A percentile compares a stretch with the other conserved stretches of the same genome.
These are phyloP conservation scores for Pseudonitzschia pungens DNA, from an alignment of 108 stramenopile genomes.

Conservation along the genomic window DNA sequence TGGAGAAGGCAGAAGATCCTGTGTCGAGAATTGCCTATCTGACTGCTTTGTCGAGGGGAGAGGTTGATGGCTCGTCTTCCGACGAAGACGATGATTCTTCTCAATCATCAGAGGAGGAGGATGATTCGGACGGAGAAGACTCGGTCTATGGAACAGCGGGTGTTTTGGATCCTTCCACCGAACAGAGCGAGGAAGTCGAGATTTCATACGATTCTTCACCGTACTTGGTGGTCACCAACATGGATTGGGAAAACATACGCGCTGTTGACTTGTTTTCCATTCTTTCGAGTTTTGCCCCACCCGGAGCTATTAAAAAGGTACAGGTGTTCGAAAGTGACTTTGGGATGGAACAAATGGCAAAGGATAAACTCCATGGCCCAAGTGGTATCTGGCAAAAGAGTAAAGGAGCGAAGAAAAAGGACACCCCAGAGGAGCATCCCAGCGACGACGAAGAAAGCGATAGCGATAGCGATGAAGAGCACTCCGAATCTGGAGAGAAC, in stretches of 20 bases:
- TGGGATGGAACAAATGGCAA: slow-evolving; percentile 86
- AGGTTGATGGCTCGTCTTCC: slow-evolving; percentile 72
- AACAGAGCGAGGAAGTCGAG: slow-evolving; percentile 49
- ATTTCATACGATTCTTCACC: slow-evolving; percentile 57
- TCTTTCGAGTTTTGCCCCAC: slow-evolving; percentile 83
- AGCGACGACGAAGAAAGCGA: slow-evolving; percentile 28
- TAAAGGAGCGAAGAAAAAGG: slow-evolving; percentile 16
- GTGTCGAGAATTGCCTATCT: slow-evolving; percentile 90
- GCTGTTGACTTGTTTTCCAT: slow-evolving; percentile 89
- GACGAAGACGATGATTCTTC: slow-evolving; percentile 46
- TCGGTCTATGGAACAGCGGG: slow-evolving; percentile 65
- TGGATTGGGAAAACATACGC: slow-evolving; percentile 91
- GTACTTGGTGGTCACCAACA: slow-evolving; percentile 80
- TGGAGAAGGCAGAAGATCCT: slow-evolving; percentile 51
- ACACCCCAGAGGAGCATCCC: slow-evolving; percentile 6
- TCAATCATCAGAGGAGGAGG: slow-evolving; percentile 48
- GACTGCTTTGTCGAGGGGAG: slow-evolving; percentile 90
- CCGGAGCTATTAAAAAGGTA: slow-evolving; percentile 71
- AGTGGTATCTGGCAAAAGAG: slow-evolving; percentile 69
- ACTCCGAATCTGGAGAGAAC: slow-evolving; percentile 10
- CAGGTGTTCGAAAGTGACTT: slow-evolving; percentile 88
- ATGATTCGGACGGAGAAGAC: slow-evolving; percentile 52
- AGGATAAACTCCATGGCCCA: slow-evolving; percentile 82
- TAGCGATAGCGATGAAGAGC: slow-evolving; percentile 27
- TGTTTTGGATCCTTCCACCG: slow-evolving; percentile 66